Evolutionary conservation across 148 eudicot species (phyloP), one percentile per base, ranked within the genome.

Genomic region (Chenopodium album): DNA sequence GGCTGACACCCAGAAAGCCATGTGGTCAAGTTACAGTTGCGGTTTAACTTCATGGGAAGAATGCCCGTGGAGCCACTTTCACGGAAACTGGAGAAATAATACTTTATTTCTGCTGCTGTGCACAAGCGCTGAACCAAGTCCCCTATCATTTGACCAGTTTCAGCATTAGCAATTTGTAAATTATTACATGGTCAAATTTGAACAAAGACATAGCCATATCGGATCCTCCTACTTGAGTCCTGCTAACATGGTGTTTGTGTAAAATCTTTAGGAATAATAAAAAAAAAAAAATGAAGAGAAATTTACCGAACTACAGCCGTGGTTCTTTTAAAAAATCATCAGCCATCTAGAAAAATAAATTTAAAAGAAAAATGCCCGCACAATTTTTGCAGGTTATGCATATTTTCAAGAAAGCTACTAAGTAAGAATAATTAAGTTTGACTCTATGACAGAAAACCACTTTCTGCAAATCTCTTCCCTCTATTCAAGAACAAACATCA

Each of bases 1-100:
- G 98, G 98, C 88, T 94, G 92, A 86, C 98, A 94, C 52, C 97
- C 98, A 9, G 90, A 26, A 79, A 87, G 88, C 97, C 97, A 94
- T 22, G 89, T 84, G 26, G 90, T 89, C 76, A 88, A 79, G 82
- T 94, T 94, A 77, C 98, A 94, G 80, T 94, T 94, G 74, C 75
- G 85, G 83, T 91, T 94, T 66, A 90, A 90, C 85, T 73, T 89
- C 84, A 92, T 37, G 78, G 78, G 84, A 80, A 80, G 76, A 7
- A 60, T 22, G 48, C 79, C 88, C 78, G 73, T 85, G 28, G 87
- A 47, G 34, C 76, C 90, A 54, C 84, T 81, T 54, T 85, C 80
- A 76, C 87, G 80, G 71, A 91, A 73, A 83, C 80, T 89, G 14
- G 62, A 47, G 81, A 93, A 87, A 81, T 89, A 91, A 44, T 87